Percentiles rank a stretch among this genome's conserved stretches.
Conservation (phyloP, 2,329 filamentous ascomycete genomes). For the Ustulina deusta region DNA sequence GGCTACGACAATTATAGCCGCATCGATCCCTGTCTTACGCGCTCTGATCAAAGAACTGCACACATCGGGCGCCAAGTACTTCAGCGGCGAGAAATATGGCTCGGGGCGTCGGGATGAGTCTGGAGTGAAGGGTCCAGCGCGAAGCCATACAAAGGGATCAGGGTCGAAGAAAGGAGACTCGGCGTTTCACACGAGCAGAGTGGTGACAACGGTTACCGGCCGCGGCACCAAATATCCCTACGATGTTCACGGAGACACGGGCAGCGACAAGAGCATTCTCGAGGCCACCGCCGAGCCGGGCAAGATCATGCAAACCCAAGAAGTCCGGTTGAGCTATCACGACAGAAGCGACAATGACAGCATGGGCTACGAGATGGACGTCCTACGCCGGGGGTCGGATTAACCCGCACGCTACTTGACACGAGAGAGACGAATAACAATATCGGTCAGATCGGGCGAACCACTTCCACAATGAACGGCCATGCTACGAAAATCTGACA, state of each 20-base stretch:
- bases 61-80: constrained; percentile 39
- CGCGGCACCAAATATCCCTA: constrained; percentile 32
- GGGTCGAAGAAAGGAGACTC: constrained; percentile 18
- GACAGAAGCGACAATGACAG: constrained; percentile 43
- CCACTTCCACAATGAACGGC: background rate
- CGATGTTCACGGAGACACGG: constrained; percentile 35
- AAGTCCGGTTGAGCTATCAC: constrained; percentile 42
- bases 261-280: constrained; percentile 44
- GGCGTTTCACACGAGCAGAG: constrained; percentile 36
- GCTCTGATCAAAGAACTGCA: constrained; percentile 47
- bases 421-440: constrained; percentile 4
- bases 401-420: background rate
- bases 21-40: constrained; percentile 52
- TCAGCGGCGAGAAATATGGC: constrained; percentile 33
- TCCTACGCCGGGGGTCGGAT: constrained; percentile 24
- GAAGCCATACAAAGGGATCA: constrained; percentile 21
- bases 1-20: constrained; percentile 47
- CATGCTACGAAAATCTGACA: background rate
- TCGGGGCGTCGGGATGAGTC: constrained; percentile 29
- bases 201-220: constrained; percentile 40
- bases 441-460: background rate
- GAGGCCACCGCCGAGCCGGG: constrained; percentile 33
- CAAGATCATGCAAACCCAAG: constrained; percentile 43
- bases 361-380: constrained; percentile 43
- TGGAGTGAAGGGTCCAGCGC: constrained; percentile 30